A percentile compares a stretch with the other conserved stretches of the same genome.
phyloP scores from a whole-genome alignment of 352 stramenopile genomes.

The Phytopythium mirpurense region DNA sequence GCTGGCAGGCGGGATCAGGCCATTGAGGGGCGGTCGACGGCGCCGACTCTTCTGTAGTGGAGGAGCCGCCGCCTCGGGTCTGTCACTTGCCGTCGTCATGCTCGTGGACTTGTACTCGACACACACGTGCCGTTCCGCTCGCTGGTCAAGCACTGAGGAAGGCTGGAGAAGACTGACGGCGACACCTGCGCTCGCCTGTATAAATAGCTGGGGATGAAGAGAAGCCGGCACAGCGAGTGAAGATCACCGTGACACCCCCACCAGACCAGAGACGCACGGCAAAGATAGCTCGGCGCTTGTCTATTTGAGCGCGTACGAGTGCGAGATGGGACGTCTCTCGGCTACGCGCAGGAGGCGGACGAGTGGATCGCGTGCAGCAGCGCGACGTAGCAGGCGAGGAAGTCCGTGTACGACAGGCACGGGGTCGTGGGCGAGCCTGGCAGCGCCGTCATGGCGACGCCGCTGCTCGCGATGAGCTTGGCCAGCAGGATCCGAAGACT shows the following conservation, averaged over 20 bases:
- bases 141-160: not conserved
- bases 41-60: not conserved
- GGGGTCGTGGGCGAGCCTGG: slow-evolving; percentile 23
- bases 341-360: not conserved
- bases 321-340: not conserved
- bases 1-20: not conserved
- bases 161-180: too few species aligned
- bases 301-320: slow-evolving; percentile 1
- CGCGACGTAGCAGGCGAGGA: slow-evolving; percentile 52
- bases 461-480: slow-evolving; percentile 29
- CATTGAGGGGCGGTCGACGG: not conserved
- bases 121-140: not conserved
- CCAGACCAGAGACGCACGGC: not conserved
- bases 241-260: not conserved
- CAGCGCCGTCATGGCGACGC: slow-evolving; percentile 19
- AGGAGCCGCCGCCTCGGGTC: not conserved
- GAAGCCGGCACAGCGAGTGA: too few species aligned
- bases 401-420: slow-evolving; percentile 66
- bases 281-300: not conserved
- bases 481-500: slow-evolving; percentile 35
- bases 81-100: slow-evolving; percentile 3
- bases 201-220: too few species aligned
- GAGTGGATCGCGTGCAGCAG: slow-evolving; percentile 25
- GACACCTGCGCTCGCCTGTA: too few species aligned
- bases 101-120: too few species aligned